Evolutionary conservation across 148 eudicot species (phyloP).

Genomic region (Persicaria maculosa): DNA sequence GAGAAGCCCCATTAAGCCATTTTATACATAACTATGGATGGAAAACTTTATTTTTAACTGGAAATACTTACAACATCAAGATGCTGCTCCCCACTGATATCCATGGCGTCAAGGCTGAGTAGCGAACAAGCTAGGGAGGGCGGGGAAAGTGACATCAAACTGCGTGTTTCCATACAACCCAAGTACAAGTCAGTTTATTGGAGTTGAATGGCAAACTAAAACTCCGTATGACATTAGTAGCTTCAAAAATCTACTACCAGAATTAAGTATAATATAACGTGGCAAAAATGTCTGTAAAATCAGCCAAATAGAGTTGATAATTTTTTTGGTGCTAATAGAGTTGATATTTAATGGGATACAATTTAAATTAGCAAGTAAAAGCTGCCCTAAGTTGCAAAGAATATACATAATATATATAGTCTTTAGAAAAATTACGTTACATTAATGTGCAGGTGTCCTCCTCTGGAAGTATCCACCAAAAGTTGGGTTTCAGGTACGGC

Average conservation of each 20-base stretch:
- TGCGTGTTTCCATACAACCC: slow-evolving; percentile 32
- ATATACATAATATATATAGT: too few species aligned
- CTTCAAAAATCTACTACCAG: neutral
- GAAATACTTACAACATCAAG: slow-evolving; percentile 64
- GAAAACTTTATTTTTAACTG: neutral
- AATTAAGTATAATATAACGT: neutral
- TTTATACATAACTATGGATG: neutral
- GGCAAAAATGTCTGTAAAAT: neutral
- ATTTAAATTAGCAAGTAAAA: neutral
- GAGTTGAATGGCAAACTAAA: neutral
- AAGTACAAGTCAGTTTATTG: neutral
- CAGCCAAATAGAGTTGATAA: neutral
- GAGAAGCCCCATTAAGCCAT: neutral
- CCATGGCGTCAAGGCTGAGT: slow-evolving; percentile 86
- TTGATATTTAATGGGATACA: neutral
- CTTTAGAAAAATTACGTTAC: too few species aligned
- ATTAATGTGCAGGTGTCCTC: slow-evolving; percentile 61
- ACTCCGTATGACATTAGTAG: neutral
- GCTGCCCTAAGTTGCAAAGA: neutral
- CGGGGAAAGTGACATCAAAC: slow-evolving; percentile 96
- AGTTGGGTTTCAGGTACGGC: slow-evolving; percentile 66
- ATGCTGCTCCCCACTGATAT: slow-evolving; percentile 96
- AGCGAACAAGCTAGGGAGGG: slow-evolving; percentile 57
- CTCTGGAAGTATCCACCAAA: slow-evolving; percentile 86
- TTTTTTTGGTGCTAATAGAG: too few species aligned